A percentile compares a stretch with the other conserved stretches of the same genome.
These are phyloP conservation scores for Ichthyophthirius multifiliis DNA, from an alignment of 169 alveolate genomes.

Conservation along the genomic window DNA sequence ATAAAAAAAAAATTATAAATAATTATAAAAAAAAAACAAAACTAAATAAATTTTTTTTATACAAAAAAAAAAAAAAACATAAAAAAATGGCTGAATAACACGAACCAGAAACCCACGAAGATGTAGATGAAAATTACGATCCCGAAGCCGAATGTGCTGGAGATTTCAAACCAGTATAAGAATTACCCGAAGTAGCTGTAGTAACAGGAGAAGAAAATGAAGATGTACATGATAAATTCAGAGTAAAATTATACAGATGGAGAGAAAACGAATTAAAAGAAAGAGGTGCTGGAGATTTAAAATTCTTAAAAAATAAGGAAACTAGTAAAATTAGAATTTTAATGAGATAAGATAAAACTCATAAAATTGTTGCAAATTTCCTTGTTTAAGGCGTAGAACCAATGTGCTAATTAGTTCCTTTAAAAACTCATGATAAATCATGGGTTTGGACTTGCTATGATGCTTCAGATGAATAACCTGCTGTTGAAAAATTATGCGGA, in stretches of 20 bases:
- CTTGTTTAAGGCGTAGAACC: slow-evolving; percentile 56
- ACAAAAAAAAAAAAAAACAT: neutral
- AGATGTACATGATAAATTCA: slow-evolving; percentile 51
- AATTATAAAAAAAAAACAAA: too few relatives aligned
- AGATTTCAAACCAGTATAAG: slow-evolving; percentile 15
- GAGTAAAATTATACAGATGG: slow-evolving; percentile 69
- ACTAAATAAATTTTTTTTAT: too few relatives aligned
- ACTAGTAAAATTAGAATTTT: slow-evolving; percentile 61
- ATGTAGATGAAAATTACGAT: slow-evolving; percentile 68
- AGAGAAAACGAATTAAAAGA: slow-evolving; percentile 77
- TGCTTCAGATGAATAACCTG: slow-evolving; percentile 63
- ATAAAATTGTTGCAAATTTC: slow-evolving; percentile 74
- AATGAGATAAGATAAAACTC: slow-evolving; percentile 79
- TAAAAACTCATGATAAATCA: slow-evolving; percentile 71
- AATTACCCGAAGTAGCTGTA: slow-evolving; percentile 22
- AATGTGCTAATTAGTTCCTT: slow-evolving; percentile 61
- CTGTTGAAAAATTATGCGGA: slow-evolving; percentile 57
- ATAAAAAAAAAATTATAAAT: too few relatives aligned
- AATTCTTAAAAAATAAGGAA: slow-evolving; percentile 72
- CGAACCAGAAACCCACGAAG: slow-evolving; percentile 48
- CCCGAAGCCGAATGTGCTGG: slow-evolving; percentile 67
- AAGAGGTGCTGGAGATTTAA: slow-evolving; percentile 80
- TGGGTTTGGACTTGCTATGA: slow-evolving; percentile 67
- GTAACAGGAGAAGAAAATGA: slow-evolving; percentile 77
- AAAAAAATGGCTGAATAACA: slow-evolving; percentile 10